Evolutionary conservation across 2,329 filamentous ascomycete species (phyloP).

Genomic region (Penicillium sp.): DNA sequence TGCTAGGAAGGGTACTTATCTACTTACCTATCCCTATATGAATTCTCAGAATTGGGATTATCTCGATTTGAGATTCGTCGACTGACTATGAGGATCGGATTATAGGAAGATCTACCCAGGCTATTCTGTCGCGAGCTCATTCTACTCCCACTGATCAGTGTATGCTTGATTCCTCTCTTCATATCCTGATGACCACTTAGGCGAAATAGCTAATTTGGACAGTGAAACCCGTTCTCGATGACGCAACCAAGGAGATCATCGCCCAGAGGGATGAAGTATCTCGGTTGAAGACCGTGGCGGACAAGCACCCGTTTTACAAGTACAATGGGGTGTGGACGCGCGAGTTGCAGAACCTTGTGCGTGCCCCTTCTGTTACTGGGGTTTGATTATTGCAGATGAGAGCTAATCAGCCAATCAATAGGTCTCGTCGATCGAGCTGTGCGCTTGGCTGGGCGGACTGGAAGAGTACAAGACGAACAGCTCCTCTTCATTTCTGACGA

Average conservation of each 20-base stretch:
- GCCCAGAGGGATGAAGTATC: conserved; percentile 62
- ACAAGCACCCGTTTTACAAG: conserved; percentile 93
- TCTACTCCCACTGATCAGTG: conserved; percentile 61
- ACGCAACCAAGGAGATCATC: conserved; percentile 61
- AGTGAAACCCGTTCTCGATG: conserved; percentile 62
- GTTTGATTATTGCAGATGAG: too few relatives aligned
- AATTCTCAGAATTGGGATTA: too few relatives aligned
- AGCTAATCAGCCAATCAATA: conserved; percentile 47
- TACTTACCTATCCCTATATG: too few relatives aligned
- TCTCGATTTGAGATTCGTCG: too few relatives aligned
- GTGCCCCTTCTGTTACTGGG: conserved; percentile 26
- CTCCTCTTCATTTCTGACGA: conserved; percentile 65
- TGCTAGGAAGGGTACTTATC: conserved; percentile 68
- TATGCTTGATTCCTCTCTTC: not conserved
- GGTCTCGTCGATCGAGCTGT: conserved; percentile 52
- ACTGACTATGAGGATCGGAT: too few relatives aligned
- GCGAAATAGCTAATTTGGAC: too few relatives aligned
- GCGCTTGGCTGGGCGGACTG: conserved; percentile 73
- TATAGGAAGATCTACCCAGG: conserved; percentile 64
- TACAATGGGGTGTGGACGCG: conserved; percentile 84
- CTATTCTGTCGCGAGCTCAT: conserved; percentile 78
- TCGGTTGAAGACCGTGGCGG: conserved; percentile 63
- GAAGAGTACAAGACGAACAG: conserved; percentile 46
- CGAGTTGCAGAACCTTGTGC: conserved; percentile 69
- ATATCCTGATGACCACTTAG: too few relatives aligned